Base-by-base conservation (phyloP, 345 rosid genomes). In the Dimocarpus longan region DNA sequence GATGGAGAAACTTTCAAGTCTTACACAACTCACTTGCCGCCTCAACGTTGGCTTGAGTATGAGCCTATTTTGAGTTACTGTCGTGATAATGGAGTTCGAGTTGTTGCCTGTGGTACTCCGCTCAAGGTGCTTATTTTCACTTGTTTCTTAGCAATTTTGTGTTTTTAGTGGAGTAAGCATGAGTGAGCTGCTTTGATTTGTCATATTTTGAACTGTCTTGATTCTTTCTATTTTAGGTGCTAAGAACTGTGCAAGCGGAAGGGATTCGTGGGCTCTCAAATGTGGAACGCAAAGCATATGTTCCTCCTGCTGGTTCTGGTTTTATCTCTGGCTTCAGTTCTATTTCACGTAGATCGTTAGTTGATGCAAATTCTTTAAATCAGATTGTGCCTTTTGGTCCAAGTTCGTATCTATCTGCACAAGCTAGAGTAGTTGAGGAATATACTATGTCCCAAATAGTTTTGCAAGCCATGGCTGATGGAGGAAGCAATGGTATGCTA, bases 231-330 rank as follows among this genome's bases (percentile, higher is more conserved):
- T 69, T 64, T 68, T 73, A 95, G 98, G 90, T 95, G 70, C 74
- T 93, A 70, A 85, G 98, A 85, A 91, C 95, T 70, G 98, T 93
- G 39, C 97, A 90, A 86, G 95, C 98, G 6, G 98, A 90, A 79
- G 98, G 98, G n/a, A 89, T 95, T 44, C 92, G 81, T 59, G 95
- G 98, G 66, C 97, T 93, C 42, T 89, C 98, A 42, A 90, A 90
- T 79, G 89, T 89, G 37, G 95, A 95, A 22, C 89, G 92, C 65
- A 93, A 86, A 85, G 65, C 78, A 43, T 92, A 91, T 84, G 86
- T 90, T 80, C 98, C 98, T 77, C 97, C 97, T 67, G 97, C 92
- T 59, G 98, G 98, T 85, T 93, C 95, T 0, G 98, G 98, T 52
- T 92, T 92, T 82, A 89, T 91, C 82, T 90, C 97, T 77, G 98